Evolutionary conservation across 352 stramenopile genomes (phyloP), one percentile per base, ranked within the genome.

Genomic region (Phytophthora capsici): DNA sequence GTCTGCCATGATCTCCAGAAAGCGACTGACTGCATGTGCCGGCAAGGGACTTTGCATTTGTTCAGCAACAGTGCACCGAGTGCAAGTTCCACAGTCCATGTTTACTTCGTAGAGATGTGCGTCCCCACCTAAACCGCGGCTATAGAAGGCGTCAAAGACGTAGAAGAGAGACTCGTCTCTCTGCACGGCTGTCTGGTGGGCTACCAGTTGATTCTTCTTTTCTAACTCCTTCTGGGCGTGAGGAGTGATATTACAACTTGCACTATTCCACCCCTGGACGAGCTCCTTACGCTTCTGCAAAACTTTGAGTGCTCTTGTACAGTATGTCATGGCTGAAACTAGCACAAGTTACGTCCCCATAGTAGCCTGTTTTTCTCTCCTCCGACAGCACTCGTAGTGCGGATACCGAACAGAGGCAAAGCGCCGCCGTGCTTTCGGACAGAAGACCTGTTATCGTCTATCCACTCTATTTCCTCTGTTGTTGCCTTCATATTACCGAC

Each of bases 341-440:
- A 49, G 37, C 12, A 47, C 51, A 30, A 38, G 32, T 16, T 37
- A 10, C 23, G 38, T 5, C 28, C 22, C 45, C 56, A 57, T 2
- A 56, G 36, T 17, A 57, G 32, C 5, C 45, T 46, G 13, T 57
- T 64, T 34, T 64, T 64, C 4, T 64, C 32, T 10, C 46, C 37
- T 45, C 57, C 45, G 14, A 48, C 34, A 4, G 19, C 34, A 40
- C 56, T 64, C 14, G 56, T 43, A 19, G 45, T 51, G 2, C 34
- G 45, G 16, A 57, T 38, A 10, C 45, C 56, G 51, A 56, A 64
- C 9, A 57, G 23, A 8, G 45, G 25, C n/a, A 57, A 43, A 9
- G 34, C 17, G 20, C 14, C 26, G 4, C 56, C 46, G 32, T 64
- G 25, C 9, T 12, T 50, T 7, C 4, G 34, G 2, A 56, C 30